Percentiles rank a stretch among this genome's conserved stretches.
Evolutionary conservation across 1,284 basidiomycete genomes (phyloP).

Genomic region (Tilletia walkeri): DNA sequence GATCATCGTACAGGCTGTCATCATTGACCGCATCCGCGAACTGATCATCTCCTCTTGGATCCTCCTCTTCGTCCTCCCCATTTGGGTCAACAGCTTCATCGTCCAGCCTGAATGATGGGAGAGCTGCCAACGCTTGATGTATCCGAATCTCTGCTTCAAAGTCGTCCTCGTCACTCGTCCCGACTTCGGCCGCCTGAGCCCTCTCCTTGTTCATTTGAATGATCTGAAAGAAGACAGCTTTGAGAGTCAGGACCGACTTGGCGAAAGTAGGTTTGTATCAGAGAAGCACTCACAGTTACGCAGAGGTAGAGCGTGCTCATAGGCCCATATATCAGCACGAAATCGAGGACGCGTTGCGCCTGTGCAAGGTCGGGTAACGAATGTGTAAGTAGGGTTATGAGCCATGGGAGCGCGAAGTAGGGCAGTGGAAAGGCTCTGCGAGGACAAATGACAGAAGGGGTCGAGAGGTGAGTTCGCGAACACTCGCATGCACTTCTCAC

Average conservation of each 20-base stretch:
- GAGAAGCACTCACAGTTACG: constrained; percentile 66
- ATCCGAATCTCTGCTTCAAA: constrained; percentile 3
- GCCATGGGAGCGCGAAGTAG: constrained; percentile 82
- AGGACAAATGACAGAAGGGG: constrained; percentile 31
- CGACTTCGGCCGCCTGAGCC: not conserved
- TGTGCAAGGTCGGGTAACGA: constrained; percentile 66
- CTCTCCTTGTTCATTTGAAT: not conserved
- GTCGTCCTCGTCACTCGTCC: not conserved
- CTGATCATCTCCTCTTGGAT: not conserved
- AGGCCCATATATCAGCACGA: constrained; percentile 76
- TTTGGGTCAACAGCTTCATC: not conserved
- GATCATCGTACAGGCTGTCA: constrained; percentile 12
- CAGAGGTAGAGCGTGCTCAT: constrained; percentile 76
- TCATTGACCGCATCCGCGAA: constrained; percentile 13
- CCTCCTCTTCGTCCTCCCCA: not conserved
- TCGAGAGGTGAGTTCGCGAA: no score
- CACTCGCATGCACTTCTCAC: no score
- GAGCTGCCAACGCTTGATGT: not conserved
- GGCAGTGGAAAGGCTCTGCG: constrained; percentile 66
- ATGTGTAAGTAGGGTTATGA: constrained; percentile 86
- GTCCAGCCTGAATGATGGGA: constrained; percentile 5
- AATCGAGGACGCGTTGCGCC: constrained; percentile 85
- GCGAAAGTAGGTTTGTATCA: constrained; percentile 26
- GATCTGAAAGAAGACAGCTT: not conserved
- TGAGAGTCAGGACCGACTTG: constrained; percentile 14